Base-by-base conservation (phyloP, 441 rosid genomes). In the Geranium incanum region DNA sequence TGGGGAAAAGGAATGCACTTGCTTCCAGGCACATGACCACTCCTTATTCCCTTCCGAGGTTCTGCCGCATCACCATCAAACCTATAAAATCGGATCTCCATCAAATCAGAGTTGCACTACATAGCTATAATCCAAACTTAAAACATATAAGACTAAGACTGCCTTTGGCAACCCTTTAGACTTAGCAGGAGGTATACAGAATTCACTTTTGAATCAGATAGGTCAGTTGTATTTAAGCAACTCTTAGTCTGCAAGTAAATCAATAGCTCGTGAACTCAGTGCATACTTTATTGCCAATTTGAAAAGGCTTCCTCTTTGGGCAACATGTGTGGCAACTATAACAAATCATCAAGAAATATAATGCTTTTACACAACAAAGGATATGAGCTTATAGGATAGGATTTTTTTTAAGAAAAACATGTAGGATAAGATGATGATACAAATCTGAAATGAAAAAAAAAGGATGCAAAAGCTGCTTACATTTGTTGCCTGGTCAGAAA, bases 21-120 rank as follows among this genome's bases (percentile, higher is more conserved):
- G 91, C 98, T 91, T 64, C 89, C 90, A 69, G 98, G 98, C 37
- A 93, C 85, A 81, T 93, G 98, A 71, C 98, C 97, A 66, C 98
- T 87, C 72, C 86, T 87, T 71, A 91, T 81, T 71, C 96, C 98
- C 78, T 93, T 93, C 41, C 96, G 90, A 36, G 94, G 97, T 77
- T 93, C 98, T 5, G 92, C 88, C 36, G 86, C 96, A 77, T 83
- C 68, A 59, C 97, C 98, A 43, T 91, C 91, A 82, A 93, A 93
- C 84, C 93, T 86, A 86, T 76, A 28, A 28, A 78, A 74, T 16
- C 78, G 59, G 19, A 48, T 13, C 38, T 68, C 55, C 67, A 36
- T n/a, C 68, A 16, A 12, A 16, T 50, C 16, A 4, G 15, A 50
- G 13, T 50, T 3, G 3, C 59, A 50, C 1, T 12, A n/a, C 0